Percentiles rank a stretch among this genome's conserved stretches.
These are phyloP conservation scores for Metarhizium guizhouense DNA, from an alignment of 2,329 filamentous ascomycete genomes.

Conservation along the genomic window DNA sequence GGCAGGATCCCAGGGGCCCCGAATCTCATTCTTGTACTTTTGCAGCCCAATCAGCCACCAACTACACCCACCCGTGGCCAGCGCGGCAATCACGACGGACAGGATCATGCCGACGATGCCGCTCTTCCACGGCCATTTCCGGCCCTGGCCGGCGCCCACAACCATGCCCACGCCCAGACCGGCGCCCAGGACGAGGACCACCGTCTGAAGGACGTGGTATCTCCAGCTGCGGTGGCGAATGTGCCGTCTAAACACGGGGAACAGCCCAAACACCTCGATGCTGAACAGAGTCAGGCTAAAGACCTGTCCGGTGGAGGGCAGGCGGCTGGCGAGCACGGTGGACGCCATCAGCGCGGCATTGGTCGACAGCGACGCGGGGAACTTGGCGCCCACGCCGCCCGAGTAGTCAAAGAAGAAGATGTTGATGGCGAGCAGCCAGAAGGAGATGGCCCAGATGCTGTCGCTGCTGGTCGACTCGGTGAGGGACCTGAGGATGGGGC, in stretches of 20 bases:
- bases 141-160: conserved; percentile 34
- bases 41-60: conserved; percentile 98
- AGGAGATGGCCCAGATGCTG: conserved; percentile 95
- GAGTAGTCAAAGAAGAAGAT: conserved; percentile 98
- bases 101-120: conserved; percentile 65
- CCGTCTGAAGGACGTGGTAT: conserved; percentile 70
- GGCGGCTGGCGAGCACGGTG: conserved; percentile 81
- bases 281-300: conserved; percentile 93
- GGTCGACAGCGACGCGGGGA: conserved; percentile 72
- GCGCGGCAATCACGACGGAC: conserved; percentile 61
- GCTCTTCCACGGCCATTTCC: conserved; percentile 40
- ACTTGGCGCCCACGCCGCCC: conserved; percentile 52
- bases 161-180: conserved; percentile 67
- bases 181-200: conserved; percentile 67
- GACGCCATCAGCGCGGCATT: conserved; percentile 96
- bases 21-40: conserved; percentile 98
- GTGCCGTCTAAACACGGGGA: conserved; percentile 93
- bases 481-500: conserved; percentile 93
- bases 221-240: conserved; percentile 73
- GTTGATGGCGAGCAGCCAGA: conserved; percentile 88
- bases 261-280: conserved; percentile 94
- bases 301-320: conserved; percentile 86
- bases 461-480: conserved; percentile 86
- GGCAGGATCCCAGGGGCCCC: conserved; percentile 94
- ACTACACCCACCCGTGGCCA: conserved; percentile 86